Base-by-base conservation (phyloP, 2,329 filamentous ascomycete species). In the Penicillium janthinellum region DNA sequence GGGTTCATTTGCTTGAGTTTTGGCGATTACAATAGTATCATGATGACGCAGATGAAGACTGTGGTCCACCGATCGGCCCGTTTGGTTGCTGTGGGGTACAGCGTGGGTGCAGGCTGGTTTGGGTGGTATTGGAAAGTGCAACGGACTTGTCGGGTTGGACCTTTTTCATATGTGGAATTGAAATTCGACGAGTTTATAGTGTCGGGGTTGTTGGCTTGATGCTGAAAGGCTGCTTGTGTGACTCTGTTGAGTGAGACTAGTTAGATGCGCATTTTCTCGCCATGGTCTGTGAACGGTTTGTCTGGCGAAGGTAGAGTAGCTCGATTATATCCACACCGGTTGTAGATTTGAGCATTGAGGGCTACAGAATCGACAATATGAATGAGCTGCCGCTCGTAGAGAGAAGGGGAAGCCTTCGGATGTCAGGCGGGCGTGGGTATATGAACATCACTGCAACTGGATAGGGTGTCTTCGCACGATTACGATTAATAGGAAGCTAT, bases 31-130 rank as follows among this genome's bases (percentile, higher is more conserved):
- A 59, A 67, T 68, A 47, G 44, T 47, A 47, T 47, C 65, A 68
- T 68, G 22, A 68, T 68, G 66, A 68, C 66, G 66, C 66, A 67
- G 57, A 59, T 62, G 64, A 67, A 31, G 55, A 60, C 54, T 12
- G 54, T 49, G 55, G 57, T 59, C 56, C 59, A 58, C 59, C 60
- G 64, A 61, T 61, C 60, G 42, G 44, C 11, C 25, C 37, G 45
- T 17, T 17, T 45, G n/a, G 17, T 48, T 14, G 2, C 31, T 35
- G 47, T 49, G 47, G 44, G 47, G 47, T 49, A 20, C 25, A 14
- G 25, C n/a, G 41, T 28, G 42, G 20, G 14, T 12, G 28, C 22
- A n/a, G 3, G 4, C 8, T 49, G 28, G n/a, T 20, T 2, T 20
- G 28, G 2, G 31, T 34, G n/a, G 31, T 4, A 22, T 20, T 6